Evolutionary conservation across 495 filamentous ascomycete genomes (phyloP), one percentile per base, ranked within the genome.

Genomic region (Aspergillus funiculosus): DNA sequence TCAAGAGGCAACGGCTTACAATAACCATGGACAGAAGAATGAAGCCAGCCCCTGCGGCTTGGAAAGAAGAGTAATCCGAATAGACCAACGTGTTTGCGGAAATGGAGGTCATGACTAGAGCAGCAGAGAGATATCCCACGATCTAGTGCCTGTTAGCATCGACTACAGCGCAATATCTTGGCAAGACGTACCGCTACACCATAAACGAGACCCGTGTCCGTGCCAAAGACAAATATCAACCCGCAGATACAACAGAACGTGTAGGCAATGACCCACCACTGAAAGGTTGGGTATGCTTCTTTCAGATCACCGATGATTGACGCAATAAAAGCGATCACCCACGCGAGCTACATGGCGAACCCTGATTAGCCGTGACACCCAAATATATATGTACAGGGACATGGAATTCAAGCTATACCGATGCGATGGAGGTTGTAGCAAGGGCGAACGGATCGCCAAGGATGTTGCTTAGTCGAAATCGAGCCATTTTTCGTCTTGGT

Each of bases 391-490:
- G n/a, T 2, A 28, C 27, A 18, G 11, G 15, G 17, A 8, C 32
- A 24, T 24, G 15, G n/a, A 19, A n/a, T 42, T 2, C 24, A 25
- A 40, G 13, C 77, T 88, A 64, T 79, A 95, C 90, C 50, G 85
- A 74, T 45, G 89, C 81, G 66, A 99, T 95, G 20, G 89, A 94
- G 29, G 92, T 78, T 11, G 92, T 99, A 30, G 89, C 89, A 29
- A 97, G 78, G 39, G 92, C 90, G 69, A 99, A 96, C 2, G 94
- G 94, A 69, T 97, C 91, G 54, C 92, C 92, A 37, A 96, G 72
- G 42, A 97, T 87, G 64, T 95, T 89, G 57, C 86, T 88, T 61
- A 89, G 67, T 52, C 78, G 83, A 56, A 94, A 81, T 57, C 78
- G 79, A 51, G 60, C 78, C 73, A 68, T 74, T 55, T 36, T 68